Conservation (phyloP, 2,329 filamentous ascomycete genomes). For the Penicillium sumatraense region DNA sequence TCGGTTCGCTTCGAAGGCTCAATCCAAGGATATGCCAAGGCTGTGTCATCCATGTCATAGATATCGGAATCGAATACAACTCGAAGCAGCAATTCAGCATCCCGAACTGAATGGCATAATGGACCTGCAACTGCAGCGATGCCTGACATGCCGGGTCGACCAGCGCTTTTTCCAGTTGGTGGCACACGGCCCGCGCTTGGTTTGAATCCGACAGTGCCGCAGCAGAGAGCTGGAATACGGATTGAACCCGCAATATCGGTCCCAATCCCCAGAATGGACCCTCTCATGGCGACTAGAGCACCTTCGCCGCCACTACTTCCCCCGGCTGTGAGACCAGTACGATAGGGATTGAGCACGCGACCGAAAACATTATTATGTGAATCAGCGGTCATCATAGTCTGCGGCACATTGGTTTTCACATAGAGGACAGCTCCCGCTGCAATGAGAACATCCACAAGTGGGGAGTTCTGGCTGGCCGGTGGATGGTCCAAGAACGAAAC, state of each 20-base stretch:
- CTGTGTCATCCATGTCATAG: slow-evolving; percentile 15
- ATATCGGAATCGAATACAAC: slow-evolving; percentile 7
- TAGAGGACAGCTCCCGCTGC: slow-evolving; percentile 30
- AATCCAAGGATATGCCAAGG: slow-evolving; percentile 12
- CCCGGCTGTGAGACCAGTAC: slow-evolving; percentile 22
- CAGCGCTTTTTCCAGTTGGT: slow-evolving; percentile 26
- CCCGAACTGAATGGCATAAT: slow-evolving; percentile 15
- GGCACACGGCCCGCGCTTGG: slow-evolving; percentile 34
- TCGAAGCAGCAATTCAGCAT: slow-evolving; percentile 16
- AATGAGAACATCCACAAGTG: slow-evolving; percentile 22
- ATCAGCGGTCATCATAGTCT: slow-evolving; percentile 33
- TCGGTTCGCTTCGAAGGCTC: not conserved
- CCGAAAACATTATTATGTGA: slow-evolving; percentile 30
- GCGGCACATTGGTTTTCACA: slow-evolving; percentile 35
- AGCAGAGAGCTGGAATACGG: slow-evolving; percentile 38
- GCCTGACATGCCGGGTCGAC: slow-evolving; percentile 21
- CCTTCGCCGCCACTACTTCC: slow-evolving; percentile 36
- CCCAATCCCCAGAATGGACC: slow-evolving; percentile 35
- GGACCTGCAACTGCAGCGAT: slow-evolving; percentile 19
- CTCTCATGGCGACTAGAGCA: slow-evolving; percentile 37
- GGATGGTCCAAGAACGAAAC: slow-evolving; percentile 22
- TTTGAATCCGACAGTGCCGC: slow-evolving; percentile 39
- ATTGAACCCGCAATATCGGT: slow-evolving; percentile 32
- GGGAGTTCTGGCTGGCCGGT: slow-evolving; percentile 17
- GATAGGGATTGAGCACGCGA: slow-evolving; percentile 27